Evolutionary conservation across 2,329 filamentous ascomycete species (phyloP), one percentile per base, ranked within the genome.

Genomic region (Fusarium sp.): DNA sequence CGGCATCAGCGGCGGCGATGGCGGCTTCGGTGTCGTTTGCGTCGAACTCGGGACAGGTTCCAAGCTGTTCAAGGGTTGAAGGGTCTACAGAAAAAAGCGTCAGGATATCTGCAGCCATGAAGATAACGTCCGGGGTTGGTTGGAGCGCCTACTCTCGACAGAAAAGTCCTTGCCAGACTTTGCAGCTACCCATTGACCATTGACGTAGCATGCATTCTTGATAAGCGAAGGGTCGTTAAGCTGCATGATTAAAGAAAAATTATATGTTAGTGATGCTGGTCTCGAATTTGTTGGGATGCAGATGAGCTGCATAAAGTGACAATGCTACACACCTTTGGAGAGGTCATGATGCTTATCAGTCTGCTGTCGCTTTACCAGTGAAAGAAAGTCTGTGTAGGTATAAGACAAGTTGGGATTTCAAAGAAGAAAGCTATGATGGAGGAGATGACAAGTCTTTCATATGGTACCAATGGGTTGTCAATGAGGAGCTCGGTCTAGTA

Each of bases 181-280:
- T 66, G 92, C 91, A 72, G 83, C 83, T 61, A 94, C 87, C 90
- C 92, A 95, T 85, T 93, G 85, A 75, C 92, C 92, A 79, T 95
- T 92, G 76, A 95, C 88, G 77, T 91, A 94, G 66, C 88, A 85
- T 77, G 91, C 85, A 68, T 87, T 86, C 79, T 92, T 94, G 74
- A 95, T 85, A 52, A 95, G 86, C 38, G 87, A 88, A 63, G 84
- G 82, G 75, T 91, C 89, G 78, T 87, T 88, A 69, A 91, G 83
- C 85, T 90, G 47, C 40, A 68, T 38, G 40, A 27, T 16, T 22
- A 20, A 38, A 56, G 32, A 38, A 47, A 43, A 34, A 60, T 16
- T 25, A 42, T 24, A 47, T 50, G 58, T 75, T 43, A 72, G 71
- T 25, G 53, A 52, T 32, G 58, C 61, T 54, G 44, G 45, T 54